Evolutionary conservation across 345 rosid species (phyloP).

Genomic region (Salix udensis): DNA sequence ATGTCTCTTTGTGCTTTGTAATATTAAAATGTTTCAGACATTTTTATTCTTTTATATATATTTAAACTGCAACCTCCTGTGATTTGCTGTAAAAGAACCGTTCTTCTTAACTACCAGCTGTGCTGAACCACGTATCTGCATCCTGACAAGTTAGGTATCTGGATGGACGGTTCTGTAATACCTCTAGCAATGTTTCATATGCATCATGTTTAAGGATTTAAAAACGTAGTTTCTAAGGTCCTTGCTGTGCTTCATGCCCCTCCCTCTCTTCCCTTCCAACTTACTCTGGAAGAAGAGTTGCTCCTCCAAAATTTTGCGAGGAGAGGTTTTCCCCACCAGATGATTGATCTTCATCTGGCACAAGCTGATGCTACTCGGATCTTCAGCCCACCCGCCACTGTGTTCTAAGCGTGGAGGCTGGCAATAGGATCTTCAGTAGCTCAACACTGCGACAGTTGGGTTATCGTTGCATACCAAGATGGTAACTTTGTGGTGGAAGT

Average conservation of each 20-base stretch:
- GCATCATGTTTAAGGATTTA: background rate
- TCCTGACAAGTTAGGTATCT: background rate
- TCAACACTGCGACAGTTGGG: no score
- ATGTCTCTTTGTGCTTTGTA: slow-evolving; percentile 38
- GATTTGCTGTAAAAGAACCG: background rate
- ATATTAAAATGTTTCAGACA: slow-evolving; percentile 23
- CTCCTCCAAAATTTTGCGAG: background rate
- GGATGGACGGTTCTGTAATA: background rate
- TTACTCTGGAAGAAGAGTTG: background rate
- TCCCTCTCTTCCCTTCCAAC: background rate
- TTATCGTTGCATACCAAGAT: background rate
- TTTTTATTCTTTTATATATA: slow-evolving; percentile 3
- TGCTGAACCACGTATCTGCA: background rate
- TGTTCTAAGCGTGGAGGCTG: background rate
- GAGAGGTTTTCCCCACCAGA: background rate
- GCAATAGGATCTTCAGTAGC: background rate
- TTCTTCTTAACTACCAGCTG: background rate
- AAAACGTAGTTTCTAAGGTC: background rate
- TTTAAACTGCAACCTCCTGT: background rate
- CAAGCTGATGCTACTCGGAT: background rate
- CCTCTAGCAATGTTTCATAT: background rate
- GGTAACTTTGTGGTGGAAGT: background rate
- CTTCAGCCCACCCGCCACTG: background rate
- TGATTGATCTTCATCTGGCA: background rate
- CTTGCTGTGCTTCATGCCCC: background rate